Base-by-base conservation (phyloP, 2,329 filamentous ascomycete genomes). In the Curvularia sp. region DNA sequence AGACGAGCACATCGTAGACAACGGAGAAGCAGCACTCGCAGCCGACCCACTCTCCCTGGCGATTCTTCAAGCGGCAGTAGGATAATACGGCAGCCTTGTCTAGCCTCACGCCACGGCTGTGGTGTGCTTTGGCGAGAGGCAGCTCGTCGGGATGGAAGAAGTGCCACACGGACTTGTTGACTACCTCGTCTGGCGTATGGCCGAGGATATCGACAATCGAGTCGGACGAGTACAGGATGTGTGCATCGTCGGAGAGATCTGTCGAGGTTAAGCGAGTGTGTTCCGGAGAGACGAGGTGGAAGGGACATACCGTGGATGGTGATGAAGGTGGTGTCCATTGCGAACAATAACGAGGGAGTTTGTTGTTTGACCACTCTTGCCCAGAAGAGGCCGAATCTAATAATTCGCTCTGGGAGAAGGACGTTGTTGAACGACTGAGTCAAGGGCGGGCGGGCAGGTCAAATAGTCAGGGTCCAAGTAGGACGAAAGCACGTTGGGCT, bases 21-120 rank as follows among this genome's bases (percentile, higher is more conserved):
- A 96, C 83, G 5, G 92, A 95, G 74, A 96, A 96, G 76, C 92
- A 93, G 77, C 91, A 95, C 78, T 96, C 92, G 78, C 91, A 95
- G 61, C 86, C 87, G 38, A 94, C 80, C 87, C 89, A 96, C 53
- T 84, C 80, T 15, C 89, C 90, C 69, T 89, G 80, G 45, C 84
- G 87, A 55, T 89, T 86, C 68, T 83, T 84, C 61, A 96, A 86
- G 34, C 87, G 86, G 60, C 88, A 91, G 79, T 96, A 96, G 60
- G 91, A 88, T 57, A 96, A 82, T 18, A 93, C 90, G 3, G 92
- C 91, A 15, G 92, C 92, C 75, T 93, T 95, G 80, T 96, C 92
- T 59, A 94, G 84, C 53, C 86, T 81, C 47, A 96, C 84, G 18
- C 90, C 89, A 50, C 89, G 86, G 65, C 83, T 87, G 77, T 95